phyloP scores from a whole-genome alignment of 805 yeast species.

The Ogataea siamensis region DNA sequence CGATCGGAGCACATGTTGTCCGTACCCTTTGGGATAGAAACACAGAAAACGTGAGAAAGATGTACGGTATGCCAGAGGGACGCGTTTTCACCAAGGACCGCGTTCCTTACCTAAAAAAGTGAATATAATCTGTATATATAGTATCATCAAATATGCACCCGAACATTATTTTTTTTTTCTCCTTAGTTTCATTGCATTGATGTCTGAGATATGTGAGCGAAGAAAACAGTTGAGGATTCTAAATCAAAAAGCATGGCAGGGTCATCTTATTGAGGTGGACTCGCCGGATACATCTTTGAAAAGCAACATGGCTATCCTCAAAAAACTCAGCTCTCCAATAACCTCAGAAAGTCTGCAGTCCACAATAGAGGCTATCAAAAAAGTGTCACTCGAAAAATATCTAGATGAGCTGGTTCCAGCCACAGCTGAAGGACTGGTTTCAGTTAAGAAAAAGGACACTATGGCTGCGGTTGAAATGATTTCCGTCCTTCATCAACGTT shows the following conservation, averaged over 20 bases:
- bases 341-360: constrained; percentile 47
- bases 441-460: constrained; percentile 54
- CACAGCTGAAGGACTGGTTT: constrained; percentile 57
- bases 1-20: constrained; percentile 93
- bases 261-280: constrained; percentile 37
- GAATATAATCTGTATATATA: constrained; percentile 12
- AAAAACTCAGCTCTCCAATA: constrained; percentile 59
- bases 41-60: constrained; percentile 62
- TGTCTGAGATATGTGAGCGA: constrained; percentile 10
- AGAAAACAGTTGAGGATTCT: constrained; percentile 36
- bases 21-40: constrained; percentile 80
- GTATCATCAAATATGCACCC: constrained; percentile 1
- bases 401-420: constrained; percentile 66
- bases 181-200: constrained; percentile 1
- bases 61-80: constrained; percentile 74
- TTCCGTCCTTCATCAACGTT: constrained; percentile 76
- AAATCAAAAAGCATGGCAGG: constrained; percentile 55
- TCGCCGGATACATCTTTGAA: constrained; percentile 71
- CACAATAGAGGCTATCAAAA: constrained; percentile 58
- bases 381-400: constrained; percentile 70
- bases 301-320: constrained; percentile 77
- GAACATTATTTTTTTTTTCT: constrained; percentile 1
- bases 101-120: constrained; percentile 8
- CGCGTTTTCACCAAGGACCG: constrained; percentile 70
- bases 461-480: constrained; percentile 63